Base-by-base conservation (phyloP, 73 alveolate genomes). In the Durusdinium trenchii region DNA sequence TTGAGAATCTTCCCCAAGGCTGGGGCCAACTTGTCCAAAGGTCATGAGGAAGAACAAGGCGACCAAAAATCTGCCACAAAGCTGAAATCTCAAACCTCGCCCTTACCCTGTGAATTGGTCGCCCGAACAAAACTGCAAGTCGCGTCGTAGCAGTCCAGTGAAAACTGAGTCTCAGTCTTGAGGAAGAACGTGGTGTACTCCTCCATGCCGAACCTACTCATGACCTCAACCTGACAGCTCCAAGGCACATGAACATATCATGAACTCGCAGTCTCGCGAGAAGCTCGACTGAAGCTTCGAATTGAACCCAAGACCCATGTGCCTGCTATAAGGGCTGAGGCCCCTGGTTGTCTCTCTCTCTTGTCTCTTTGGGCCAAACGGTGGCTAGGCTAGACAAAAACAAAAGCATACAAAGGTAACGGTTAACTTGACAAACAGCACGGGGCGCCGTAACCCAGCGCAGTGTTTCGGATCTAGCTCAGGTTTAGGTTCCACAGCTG, bases 21-120 rank as follows among this genome's bases (percentile, higher is more conserved):
- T 12, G 94, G 35, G 78, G 51, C 94, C 94, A 36, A 84, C 52
- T 51, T 84, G 73, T 48, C 94, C 94, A 52, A 84, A 84, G 94
- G 94, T 84, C 94, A 84, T 84, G 94, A 84, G 76, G 75, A 84
- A 84, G 94, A 84, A 84, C 94, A 84, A 38, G 38, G 28, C 94
- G 51, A 61, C 94, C 94, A 84, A 51, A 84, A 84, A 84, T 75
- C 94, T 84, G 36, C 35, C 35, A 6, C 14, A 26, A 46, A 54
- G 51, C n/a, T 60, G 73, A 1, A 60, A n/a, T n/a, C n/a, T n/a
- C n/a, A 32, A 73, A 73, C 84, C n/a, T 48, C 48, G 14, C 36
- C 38, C 7, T 26, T 35, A 62, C 32, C 76, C 18, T 30, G 14
- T 36, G 48, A 0, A 28, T 73, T 1, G 84, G 32, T 36, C 38